Conservation (phyloP, 176 grass and related monocot species). For the Ensete ventricosum region DNA sequence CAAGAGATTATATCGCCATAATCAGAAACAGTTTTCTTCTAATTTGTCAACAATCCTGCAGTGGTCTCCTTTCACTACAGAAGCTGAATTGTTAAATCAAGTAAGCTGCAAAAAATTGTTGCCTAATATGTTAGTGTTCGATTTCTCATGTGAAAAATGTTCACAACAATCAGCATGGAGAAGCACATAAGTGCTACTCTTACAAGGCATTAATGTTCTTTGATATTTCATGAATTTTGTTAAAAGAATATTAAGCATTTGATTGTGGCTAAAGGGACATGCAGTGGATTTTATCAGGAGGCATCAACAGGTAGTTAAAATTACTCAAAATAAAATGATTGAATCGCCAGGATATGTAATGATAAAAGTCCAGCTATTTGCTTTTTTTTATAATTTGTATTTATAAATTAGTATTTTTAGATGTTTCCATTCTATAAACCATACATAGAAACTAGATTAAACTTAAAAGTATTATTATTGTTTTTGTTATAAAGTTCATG, state of each 20-base stretch:
- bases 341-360: too few relatives aligned
- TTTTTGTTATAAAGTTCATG: not conserved
- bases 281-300: not conserved
- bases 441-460: too few relatives aligned
- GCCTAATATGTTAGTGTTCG: not conserved
- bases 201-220: not conserved
- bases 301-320: not conserved
- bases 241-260: not conserved
- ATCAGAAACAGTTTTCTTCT: slow-evolving; percentile 79
- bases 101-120: slow-evolving; percentile 27
- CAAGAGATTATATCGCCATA: slow-evolving; percentile 58
- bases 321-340: too few relatives aligned
- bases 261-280: not conserved
- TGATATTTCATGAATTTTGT: not conserved
- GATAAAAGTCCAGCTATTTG: not conserved
- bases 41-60: slow-evolving; percentile 71
- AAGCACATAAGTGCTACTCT: not conserved
- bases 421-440: too few relatives aligned
- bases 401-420: not conserved
- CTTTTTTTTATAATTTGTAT: not conserved
- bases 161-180: not conserved
- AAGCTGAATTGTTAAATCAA: slow-evolving; percentile 73
- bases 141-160: not conserved
- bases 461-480: not conserved
- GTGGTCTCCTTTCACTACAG: slow-evolving; percentile 90